Base-by-base conservation (phyloP, 768 basidiomycete species). In the Collybia sordida region DNA sequence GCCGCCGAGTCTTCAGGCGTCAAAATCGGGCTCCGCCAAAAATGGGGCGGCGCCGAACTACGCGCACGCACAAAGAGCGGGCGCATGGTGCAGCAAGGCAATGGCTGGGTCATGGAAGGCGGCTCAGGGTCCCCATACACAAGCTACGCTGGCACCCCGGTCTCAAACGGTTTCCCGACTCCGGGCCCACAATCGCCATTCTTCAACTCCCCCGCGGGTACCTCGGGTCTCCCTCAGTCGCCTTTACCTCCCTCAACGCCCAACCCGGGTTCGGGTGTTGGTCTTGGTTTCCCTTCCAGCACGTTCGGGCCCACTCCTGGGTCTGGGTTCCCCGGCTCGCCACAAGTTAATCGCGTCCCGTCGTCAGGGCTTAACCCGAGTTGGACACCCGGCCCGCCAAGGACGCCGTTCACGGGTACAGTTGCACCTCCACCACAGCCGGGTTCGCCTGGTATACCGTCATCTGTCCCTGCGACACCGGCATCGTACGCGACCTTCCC, bases 41-140 rank as follows among this genome's bases (percentile, higher is more conserved):
- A 88, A 62, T 90, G 88, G 83, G 77, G 74, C 2, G 86, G 90
- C 8, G 70, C 74, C 3, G 75, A 83, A 45, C 71, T 93, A 1
- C 81, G 86, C 25, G 59, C 87, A 4, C 79, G 89, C 2, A 62
- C 75, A 9, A 67, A 59, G 42, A 60, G 57, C 27, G 72, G 71
- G 0, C 69, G 75, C 3, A 73, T 86, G 54, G 63, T 82, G 2
- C 74, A 79, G 9, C 83, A 84, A 51, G 85, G 85, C 11, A 68
- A 56, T 23, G 79, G 81, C 3, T 86, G 84, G 83, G 75, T 75
- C 35, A 71, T 81, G 44, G 86, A 87, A 34, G 79, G 80, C 35
- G 25, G 40, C 2, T 51, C 56, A 0, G 68, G 70, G 64, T 69
- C 65, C 42, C 68, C 70, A 0, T 74, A 73, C 49, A 47, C 61